These are phyloP conservation scores for Phascolomyces articulosus DNA, from an alignment of 371 early-diverging fungal genomes.

Conservation along the genomic window DNA sequence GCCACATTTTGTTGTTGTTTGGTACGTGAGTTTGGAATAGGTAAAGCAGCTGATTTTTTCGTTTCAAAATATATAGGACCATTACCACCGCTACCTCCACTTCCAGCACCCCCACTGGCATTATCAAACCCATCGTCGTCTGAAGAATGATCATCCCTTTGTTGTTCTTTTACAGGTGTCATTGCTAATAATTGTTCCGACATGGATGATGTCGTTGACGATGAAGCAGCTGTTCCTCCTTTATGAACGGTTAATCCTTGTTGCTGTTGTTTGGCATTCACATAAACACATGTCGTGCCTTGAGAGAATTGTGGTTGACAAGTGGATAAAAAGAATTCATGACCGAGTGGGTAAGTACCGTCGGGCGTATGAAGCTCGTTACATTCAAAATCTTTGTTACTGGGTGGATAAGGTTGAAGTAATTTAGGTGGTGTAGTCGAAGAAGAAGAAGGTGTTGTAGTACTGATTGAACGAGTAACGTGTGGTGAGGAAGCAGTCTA, in stretches of 20 bases:
- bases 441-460: conserved; percentile 5
- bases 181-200: conserved; percentile 15
- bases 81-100: no score
- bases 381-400: conserved; percentile 47
- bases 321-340: conserved; percentile 52
- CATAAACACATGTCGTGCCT: conserved; percentile 49
- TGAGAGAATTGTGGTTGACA: conserved; percentile 53
- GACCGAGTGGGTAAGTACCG: conserved; percentile 54
- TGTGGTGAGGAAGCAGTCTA: conserved; percentile 14
- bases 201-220: conserved; percentile 22
- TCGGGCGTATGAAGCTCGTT: conserved; percentile 57
- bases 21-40: conserved; percentile 33
- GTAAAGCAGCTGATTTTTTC: conserved; percentile 33
- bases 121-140: conserved; percentile 18
- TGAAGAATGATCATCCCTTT: conserved; percentile 16
- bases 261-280: conserved; percentile 30
- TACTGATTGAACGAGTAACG: conserved; percentile 15
- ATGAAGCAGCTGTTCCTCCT: conserved; percentile 4
- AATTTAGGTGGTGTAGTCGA: conserved; percentile 13
- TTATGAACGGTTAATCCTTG: background rate
- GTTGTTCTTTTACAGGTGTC: conserved; percentile 12
- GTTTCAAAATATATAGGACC: conserved; percentile 19
- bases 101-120: conserved; percentile 16
- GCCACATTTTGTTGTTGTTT: conserved; percentile 13
- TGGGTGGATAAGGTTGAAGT: conserved; percentile 39